Base-by-base conservation (phyloP, 306 rosid species). In the Quercus glauca region DNA sequence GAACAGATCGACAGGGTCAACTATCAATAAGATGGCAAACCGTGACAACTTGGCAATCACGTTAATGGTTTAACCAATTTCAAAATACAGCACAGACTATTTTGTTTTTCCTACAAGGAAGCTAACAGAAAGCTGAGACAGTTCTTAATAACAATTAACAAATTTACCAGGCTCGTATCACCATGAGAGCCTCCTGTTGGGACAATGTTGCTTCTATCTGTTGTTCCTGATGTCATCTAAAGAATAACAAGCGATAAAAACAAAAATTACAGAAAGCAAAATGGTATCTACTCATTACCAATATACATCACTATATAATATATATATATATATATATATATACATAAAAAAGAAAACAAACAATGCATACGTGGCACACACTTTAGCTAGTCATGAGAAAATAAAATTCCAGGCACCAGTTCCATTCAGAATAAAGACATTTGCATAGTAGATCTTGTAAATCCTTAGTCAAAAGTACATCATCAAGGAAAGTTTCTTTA, bases 191-290 rank as follows among this genome's bases (percentile, higher is more conserved):
- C 86, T 56, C 91, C 97, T 21, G 43, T 57, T 23, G 91, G 78
- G 19, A 83, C 83, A 83, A 53, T 83, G 76, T 73, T 80, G 79
- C 86, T 83, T 14, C 56, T 76, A 33, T 77, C 89, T 73, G 85
- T 15, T 58, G 85, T 57, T 77, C 87, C 89, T 57, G 97, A 73
- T 45, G 82, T 37, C 78, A 78, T 91, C 99, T 95, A 85, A 79
- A 85, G 65, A 73, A 67, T 37, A 65, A 35, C 18, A 82, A 80
- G 26, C n/a, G 26, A 73, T 51, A 67, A 61, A 75, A 63, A 55
- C 31, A 73, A 53, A 78, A 78, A 63, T 55, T 59, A 73, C 41
- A 64, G 21, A 58, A 74, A 67, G 31, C 12, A 57, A 69, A 21
- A 20, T 69, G 3, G 29, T 19, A 17, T 72, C 17, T 56, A 51